A percentile compares a stretch with the other conserved stretches of the same genome.
Evolutionary conservation across 1,284 basidiomycete species (phyloP).

Genomic region (Microbotryum lychnidis-dioicae): DNA sequence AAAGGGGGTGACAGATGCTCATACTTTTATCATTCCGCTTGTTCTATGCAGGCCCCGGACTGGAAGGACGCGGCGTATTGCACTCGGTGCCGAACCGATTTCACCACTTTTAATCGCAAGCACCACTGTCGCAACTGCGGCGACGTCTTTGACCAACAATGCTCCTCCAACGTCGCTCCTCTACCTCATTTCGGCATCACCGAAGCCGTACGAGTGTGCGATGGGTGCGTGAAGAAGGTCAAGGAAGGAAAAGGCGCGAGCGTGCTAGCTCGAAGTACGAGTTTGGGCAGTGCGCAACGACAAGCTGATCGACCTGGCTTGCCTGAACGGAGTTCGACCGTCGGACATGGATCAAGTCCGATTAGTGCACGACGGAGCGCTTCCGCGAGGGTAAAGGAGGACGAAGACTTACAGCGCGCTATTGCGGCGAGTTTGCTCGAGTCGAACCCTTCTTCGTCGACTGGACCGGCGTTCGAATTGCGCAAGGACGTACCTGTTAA

Average conservation of each 20-base stretch:
- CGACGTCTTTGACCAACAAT: constrained; percentile 89
- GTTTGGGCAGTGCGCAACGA: constrained; percentile 11
- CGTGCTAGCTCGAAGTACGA: constrained; percentile 7
- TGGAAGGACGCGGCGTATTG: constrained; percentile 97
- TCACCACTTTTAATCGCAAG: constrained; percentile 93
- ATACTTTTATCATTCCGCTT: not conserved
- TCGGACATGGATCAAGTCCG: constrained; percentile 33
- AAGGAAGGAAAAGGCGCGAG: constrained; percentile 33
- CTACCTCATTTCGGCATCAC: constrained; percentile 91
- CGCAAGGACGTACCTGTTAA: not conserved
- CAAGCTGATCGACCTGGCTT: not conserved
- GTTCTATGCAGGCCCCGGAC: constrained; percentile 54
- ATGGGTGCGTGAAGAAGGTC: constrained; percentile 73
- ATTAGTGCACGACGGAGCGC: constrained; percentile 41
- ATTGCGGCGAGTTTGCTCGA: constrained; percentile 74
- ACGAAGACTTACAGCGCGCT: constrained; percentile 85
- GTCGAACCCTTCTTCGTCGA: constrained; percentile 7
- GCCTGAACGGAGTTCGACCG: constrained; percentile 33
- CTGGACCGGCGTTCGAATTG: constrained; percentile 3
- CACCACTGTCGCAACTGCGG: constrained; percentile 99
- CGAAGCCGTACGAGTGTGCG: constrained; percentile 90
- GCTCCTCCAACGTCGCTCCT: constrained; percentile 74
- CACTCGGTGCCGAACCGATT: constrained; percentile 80
- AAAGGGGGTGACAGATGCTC: constrained; percentile 5
- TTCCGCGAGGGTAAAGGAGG: constrained; percentile 48